Evolutionary conservation across 257 asterid genomes (phyloP), one percentile per base, ranked within the genome.

Genomic region (Gentiana macrophylla): DNA sequence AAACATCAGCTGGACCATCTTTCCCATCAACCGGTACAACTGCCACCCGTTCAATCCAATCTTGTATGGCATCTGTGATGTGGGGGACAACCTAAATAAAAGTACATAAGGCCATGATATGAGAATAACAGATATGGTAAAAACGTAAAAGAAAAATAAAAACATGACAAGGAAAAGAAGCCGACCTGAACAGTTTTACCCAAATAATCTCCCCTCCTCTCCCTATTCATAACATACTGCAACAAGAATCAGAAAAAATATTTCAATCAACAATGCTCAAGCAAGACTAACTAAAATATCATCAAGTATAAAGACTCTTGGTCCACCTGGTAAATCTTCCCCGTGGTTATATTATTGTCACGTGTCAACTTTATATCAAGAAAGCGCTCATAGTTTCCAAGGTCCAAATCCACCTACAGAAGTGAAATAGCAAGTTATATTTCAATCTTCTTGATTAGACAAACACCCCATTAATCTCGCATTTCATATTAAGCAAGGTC

Each of bases 401-500:
- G 95, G 80, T 89, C 97, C 63, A 89, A 79, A 80, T 89, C 97
- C 90, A 89, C 97, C 97, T 89, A 70, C 67, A 76, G 52, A 68
- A 66, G 46, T 43, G 70, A 60, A 64, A 43, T 46, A 36, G 11
- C 24, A 33, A 49, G 46, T 37, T 4, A 13, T 34, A 12, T 57
- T 60, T 32, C 54, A 5, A 38, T 38, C 45, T 38, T 38, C 5
- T 8, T 38, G 45, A 38, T 38, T 7, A 38, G 8, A 38, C 6
- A 38, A 38, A 4, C 8, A 38, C 8, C 45, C 45, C 5, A 4
- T 38, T 38, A 38, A 8, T 38, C 45, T 38, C 45, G 45, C 24
- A 38, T 8, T 38, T 38, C 45, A 38, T 38, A 5, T 8, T 38
- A 5, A 38, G 8, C 8, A 38, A 24, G 24, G 45, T 38, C 5